phyloP scores from a whole-genome alignment of 371 early-diverging fungal species.

The Mucor mucedo region DNA sequence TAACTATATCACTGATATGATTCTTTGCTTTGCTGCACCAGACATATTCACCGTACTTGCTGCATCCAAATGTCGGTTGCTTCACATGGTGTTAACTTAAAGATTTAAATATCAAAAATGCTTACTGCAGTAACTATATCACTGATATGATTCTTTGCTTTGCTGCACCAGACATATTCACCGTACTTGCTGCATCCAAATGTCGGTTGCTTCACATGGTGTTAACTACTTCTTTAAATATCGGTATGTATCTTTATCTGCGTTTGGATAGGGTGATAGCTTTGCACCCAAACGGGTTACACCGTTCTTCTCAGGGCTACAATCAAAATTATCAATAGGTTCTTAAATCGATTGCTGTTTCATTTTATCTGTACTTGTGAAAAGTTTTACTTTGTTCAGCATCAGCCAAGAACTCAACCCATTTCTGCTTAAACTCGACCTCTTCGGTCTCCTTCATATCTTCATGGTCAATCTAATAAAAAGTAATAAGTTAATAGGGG shows the following conservation, averaged over 20 bases:
- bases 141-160: too few species aligned
- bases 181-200: too few species aligned
- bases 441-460: conserved; percentile 11
- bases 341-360: conserved; percentile 11
- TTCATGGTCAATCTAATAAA: too few species aligned
- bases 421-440: conserved; percentile 12
- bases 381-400: conserved; percentile 22
- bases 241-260: conserved; percentile 17
- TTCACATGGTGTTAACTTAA: too few species aligned
- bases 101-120: too few species aligned
- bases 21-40: conserved; percentile 15
- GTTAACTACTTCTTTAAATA: conserved; percentile 14
- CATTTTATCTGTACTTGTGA: conserved; percentile 21
- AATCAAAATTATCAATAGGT: conserved; percentile 12
- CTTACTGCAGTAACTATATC: too few species aligned
- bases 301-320: conserved; percentile 24
- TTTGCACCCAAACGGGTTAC: conserved; percentile 18
- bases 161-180: too few species aligned
- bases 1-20: conserved; percentile 14
- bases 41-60: too few species aligned
- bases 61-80: too few species aligned
- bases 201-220: conserved; percentile 10
- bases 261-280: conserved; percentile 16
- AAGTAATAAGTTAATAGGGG: too few species aligned
- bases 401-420: conserved; percentile 19